phyloP scores from a whole-genome alignment of 441 rosid genomes.

The Pelargonium australe region DNA sequence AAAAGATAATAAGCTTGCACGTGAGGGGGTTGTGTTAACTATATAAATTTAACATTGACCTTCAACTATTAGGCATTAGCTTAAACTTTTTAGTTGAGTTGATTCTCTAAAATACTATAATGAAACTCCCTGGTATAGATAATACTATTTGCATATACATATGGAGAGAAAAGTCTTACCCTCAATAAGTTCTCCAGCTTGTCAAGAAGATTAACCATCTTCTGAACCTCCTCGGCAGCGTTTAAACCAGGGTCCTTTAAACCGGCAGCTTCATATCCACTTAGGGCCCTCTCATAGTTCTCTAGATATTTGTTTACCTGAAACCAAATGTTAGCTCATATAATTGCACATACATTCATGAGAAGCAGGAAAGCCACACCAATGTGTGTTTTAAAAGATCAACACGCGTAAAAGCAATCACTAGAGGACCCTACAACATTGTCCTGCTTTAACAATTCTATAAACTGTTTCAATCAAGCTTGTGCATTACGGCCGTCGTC shows the following conservation, averaged over 20 bases:
- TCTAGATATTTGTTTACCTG: constrained; percentile 69
- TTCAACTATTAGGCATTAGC: no score
- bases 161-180: constrained; percentile 30
- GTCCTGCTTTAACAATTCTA: no score
- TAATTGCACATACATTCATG: background rate
- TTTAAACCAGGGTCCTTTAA: constrained; percentile 61
- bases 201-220: constrained; percentile 52
- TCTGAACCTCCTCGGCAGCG: constrained; percentile 52
- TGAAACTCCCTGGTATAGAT: background rate
- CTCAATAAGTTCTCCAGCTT: constrained; percentile 45
- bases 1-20: no score
- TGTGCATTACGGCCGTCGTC: background rate
- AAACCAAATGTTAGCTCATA: constrained; percentile 17
- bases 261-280: constrained; percentile 68
- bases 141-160: background rate
- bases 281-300: constrained; percentile 69
- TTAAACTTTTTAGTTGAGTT: no score
- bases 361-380: background rate
- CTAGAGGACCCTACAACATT: no score
- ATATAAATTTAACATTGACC: no score
- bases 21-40: no score
- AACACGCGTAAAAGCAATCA: background rate
- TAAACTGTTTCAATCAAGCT: background rate
- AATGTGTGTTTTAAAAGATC: background rate
- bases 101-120: background rate